Base-by-base conservation (phyloP, 345 rosid species). In the Moringa oleifera region DNA sequence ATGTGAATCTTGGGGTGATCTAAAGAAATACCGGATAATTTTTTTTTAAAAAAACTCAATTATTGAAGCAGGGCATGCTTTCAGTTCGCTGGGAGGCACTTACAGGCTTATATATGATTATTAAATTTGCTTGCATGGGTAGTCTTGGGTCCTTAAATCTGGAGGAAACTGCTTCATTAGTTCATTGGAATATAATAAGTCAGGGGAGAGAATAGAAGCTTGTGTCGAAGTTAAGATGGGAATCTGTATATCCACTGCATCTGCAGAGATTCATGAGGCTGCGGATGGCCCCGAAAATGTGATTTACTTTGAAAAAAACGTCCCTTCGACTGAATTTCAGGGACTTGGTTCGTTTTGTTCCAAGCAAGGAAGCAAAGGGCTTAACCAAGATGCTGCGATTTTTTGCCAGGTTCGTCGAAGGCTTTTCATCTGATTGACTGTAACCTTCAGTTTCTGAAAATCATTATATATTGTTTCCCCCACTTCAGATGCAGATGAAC, bases 301-400 rank as follows among this genome's bases (percentile, higher is more conserved):
- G 52, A 67, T 69, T 37, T 20, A 65, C 53, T 28, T 53, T 10
- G 64, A 61, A 33, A 45, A 61, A 53, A 51, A 55, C 41, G 68
- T 33, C 20, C 33, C 21, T 1, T 21, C 20, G 45, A 2, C n/a
- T 45, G 19, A 59, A 4, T 56, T 36, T 46, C 56, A 21, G 70
- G 65, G 73, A 41, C 67, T 57, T 24, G 84, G 86, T 20, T 91
- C 88, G 45, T 76, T 86, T 25, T 81, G 75, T 63, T 80, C 96
- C 10, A 77, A 50, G 73, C 70, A 72, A 20, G 92, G 98, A 63
- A 82, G 83, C 77, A 91, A 87, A 66, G 92, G 90, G n/a, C 68
- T 77, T 0, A 91, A 91, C 71, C 98, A 91, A 74, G 98, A 91
- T 67, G 72, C 98, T 62, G 90, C 90, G 25, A 67, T 87, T 61